Evolutionary conservation across 176 grass and related monocot species (phyloP), one percentile per base, ranked within the genome.

Genomic region (Eragrostis curvula): DNA sequence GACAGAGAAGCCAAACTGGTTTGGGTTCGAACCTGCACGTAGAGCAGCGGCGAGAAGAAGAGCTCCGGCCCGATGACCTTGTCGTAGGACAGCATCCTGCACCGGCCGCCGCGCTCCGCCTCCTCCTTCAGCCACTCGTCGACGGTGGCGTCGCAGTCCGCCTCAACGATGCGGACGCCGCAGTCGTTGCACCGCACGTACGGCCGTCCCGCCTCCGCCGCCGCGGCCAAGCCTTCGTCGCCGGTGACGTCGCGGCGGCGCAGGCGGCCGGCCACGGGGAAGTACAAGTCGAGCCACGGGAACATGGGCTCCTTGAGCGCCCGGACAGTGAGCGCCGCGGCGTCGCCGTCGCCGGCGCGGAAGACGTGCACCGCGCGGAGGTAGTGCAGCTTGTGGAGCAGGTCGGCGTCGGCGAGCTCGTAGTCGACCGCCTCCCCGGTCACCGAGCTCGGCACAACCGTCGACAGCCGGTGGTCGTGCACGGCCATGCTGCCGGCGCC

Each of bases 381-480:
- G 86, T 92, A 92, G 64, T 92, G 90, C 24, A 86, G 83, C 80
- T 89, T 92, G 86, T 89, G 82, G 44, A 75, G 78, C 42, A 92
- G 25, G 62, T 89, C 86, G 72, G 70, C 73, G 83, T 83, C 51
- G 0, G 78, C 46, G 8, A 92, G 78, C 42, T 83, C 90, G 81
- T 75, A 80, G 7, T 70, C 43, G 30, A 84, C 78, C 7, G 13
- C 44, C 55, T 91, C 89, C 25, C 91, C 89, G 0, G 91, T 97
- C 72, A 97, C 91, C 41, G 89, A 89, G 52, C 74, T 20, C 6
- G 94, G 91, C 80, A 97, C 94, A 44, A 97, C 94, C 20, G 94
- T 89, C 41, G 94, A 97, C 20, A 87, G 68, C 71, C 88, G 88
- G 89, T 91, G 91, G n/a, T 79, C 84, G 62, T 87, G 69, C 66